Base-by-base conservation (phyloP, 805 yeast genomes). In the Isabelozyma gotoi region DNA sequence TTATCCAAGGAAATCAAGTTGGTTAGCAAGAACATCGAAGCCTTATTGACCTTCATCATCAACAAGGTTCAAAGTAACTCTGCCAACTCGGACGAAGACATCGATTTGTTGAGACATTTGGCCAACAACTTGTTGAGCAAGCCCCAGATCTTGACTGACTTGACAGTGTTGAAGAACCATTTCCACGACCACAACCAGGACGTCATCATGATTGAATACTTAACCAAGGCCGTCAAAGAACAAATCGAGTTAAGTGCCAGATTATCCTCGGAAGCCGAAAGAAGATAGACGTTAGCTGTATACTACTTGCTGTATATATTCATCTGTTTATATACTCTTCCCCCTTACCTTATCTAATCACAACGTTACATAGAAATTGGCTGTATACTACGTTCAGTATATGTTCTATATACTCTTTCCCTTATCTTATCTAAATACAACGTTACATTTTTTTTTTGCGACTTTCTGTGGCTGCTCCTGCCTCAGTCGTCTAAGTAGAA, bases 211-310 rank as follows among this genome's bases (percentile, higher is more conserved):
- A 78, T 89, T 49, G 92, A 87, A 60, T 86, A 84, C 60, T 76
- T 89, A 65, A 84, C 96, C 44, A 81, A 84, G 52, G 86, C 94
- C 43, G 82, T 89, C 55, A 87, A 85, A 70, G 85, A 89, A 50
- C 96, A 89, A 70, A 76, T 88, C 50, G 91, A 85, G 62, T 74
- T 85, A 58, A 81, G 89, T 56, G 82, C 89, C 38, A 81, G 86
- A 62, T 76, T 88, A 56, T 82, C 88, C 38, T 80, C 84, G 29
- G 59, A 53, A 39, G 55, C 62, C 36, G 61, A 57, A 11, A 57
- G 50, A 46, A 53, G 47, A 39, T 44, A 37, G 20, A 14, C 20
- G 10, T 5, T n/a, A n/a, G n/a, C 12, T 24, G 29, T 24, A 24
- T 24, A 24, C 29, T 24, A 24, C 12, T 10, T 24, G 12, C n/a